Conservation (phyloP, 345 rosid genomes). For the Euphorbia peplus region DNA sequence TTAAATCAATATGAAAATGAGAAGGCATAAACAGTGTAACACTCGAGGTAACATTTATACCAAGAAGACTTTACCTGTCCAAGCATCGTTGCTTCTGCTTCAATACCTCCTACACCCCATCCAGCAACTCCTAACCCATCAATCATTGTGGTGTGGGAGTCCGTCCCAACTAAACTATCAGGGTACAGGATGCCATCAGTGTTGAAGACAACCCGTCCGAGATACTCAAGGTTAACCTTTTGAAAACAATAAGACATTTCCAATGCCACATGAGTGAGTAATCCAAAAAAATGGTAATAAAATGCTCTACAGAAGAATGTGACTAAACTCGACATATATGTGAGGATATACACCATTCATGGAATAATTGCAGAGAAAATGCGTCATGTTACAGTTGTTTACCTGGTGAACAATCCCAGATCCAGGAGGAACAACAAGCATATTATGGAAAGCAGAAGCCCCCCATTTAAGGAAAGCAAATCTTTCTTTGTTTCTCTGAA, state of each 20-base stretch:
- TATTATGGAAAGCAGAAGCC: slow-evolving; percentile 80
- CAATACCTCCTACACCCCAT: slow-evolving; percentile 97
- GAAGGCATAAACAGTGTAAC: too few relatives aligned
- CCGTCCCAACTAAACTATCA: slow-evolving; percentile 33
- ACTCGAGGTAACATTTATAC: too few relatives aligned
- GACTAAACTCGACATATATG: too few relatives aligned
- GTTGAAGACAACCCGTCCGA: slow-evolving; percentile 30
- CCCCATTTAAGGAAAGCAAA: slow-evolving; percentile 99
- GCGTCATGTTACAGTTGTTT: background rate
- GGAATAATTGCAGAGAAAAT: too few relatives aligned
- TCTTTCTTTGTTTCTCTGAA: slow-evolving; percentile 92
- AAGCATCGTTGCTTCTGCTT: slow-evolving; percentile 88
- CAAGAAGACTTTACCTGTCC: slow-evolving; percentile 34
- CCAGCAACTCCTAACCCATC: slow-evolving; percentile 70
- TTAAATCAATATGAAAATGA: too few relatives aligned
- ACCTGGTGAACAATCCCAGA: slow-evolving; percentile 99
- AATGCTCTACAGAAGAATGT: background rate
- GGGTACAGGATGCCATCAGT: slow-evolving; percentile 30
- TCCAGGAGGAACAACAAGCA: slow-evolving; percentile 99
- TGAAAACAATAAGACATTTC: background rate
- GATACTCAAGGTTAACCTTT: slow-evolving; percentile 29
- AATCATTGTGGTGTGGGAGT: slow-evolving; percentile 35
- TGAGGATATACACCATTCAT: too few relatives aligned
- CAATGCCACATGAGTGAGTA: background rate
- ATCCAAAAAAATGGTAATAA: background rate